Percentiles rank a stretch among this genome's conserved stretches.
Conservation (phyloP, 345 rosid genomes). For the Kernera saxatilis region DNA sequence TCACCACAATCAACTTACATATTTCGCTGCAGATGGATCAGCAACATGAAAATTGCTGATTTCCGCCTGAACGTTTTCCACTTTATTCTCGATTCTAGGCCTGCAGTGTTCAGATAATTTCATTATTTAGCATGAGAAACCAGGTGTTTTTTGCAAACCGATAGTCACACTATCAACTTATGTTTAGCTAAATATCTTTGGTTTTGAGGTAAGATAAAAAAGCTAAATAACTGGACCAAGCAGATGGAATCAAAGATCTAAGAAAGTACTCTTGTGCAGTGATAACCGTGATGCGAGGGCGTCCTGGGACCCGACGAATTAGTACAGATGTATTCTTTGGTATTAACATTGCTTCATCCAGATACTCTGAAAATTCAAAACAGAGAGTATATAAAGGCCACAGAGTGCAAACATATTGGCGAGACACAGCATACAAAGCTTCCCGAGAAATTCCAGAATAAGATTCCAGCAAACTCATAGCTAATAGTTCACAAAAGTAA, state of each 20-base stretch:
- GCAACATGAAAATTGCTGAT: conserved; percentile 41
- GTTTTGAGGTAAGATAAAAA: not conserved
- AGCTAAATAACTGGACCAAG: conserved; percentile 16
- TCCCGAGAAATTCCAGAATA: not conserved
- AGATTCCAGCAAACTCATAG: not conserved
- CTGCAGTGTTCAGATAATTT: conserved; percentile 38
- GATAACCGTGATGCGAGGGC: conserved; percentile 94
- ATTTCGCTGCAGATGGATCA: conserved; percentile 48
- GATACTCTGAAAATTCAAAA: conserved; percentile 89
- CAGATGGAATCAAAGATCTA: conserved; percentile 39
- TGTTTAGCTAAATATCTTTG: not conserved
- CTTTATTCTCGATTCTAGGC: conserved; percentile 53
- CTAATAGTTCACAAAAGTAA: not conserved
- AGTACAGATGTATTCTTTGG: conserved; percentile 97
- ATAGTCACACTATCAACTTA: not conserved
- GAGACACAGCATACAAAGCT: not conserved
- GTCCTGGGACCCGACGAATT: conserved; percentile 97
- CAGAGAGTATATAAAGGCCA: conserved; percentile 18
- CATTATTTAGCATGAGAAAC: not conserved
- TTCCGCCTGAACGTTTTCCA: conserved; percentile 48
- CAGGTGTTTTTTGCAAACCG: not conserved
- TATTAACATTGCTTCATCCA: conserved; percentile 89
- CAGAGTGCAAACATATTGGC: not conserved
- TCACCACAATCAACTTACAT: conserved; percentile 45
- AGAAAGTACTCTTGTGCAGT: conserved; percentile 76